Percentiles rank a stretch among this genome's conserved stretches.
Evolutionary conservation across 371 early-diverging fungal species (phyloP).

Genomic region (Syncephalastrum monosporum): DNA sequence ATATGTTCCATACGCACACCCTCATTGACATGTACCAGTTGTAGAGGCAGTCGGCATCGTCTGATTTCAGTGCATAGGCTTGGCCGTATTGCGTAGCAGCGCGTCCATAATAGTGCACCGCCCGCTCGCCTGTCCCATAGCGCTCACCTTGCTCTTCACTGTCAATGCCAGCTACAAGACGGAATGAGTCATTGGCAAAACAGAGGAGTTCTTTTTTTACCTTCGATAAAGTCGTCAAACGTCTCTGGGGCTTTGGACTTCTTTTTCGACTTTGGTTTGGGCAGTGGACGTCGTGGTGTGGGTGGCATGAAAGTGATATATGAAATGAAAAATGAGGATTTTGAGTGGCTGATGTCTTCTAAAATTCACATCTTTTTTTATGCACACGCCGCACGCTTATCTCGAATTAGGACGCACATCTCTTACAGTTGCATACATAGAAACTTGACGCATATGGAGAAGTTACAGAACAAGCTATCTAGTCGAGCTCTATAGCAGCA

Average conservation of each 20-base stretch:
- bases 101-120: slow-evolving; percentile 63
- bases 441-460: no score
- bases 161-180: slow-evolving; percentile 53
- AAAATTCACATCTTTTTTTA: no score
- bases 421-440: no score
- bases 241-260: slow-evolving; percentile 41
- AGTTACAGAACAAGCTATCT: no score
- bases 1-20: no score
- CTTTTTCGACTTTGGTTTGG: slow-evolving; percentile 23
- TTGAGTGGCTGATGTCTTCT: no score
- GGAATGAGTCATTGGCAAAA: background rate
- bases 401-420: no score
- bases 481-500: no score
- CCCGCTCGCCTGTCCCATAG: slow-evolving; percentile 65
- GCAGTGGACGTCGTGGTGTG: slow-evolving; percentile 3
- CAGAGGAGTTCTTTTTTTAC: slow-evolving; percentile 14
- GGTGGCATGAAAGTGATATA: no score
- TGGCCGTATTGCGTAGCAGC: slow-evolving; percentile 65
- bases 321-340: no score
- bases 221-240: slow-evolving; percentile 48
- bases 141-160: slow-evolving; percentile 74
- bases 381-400: no score
- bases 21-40: slow-evolving; percentile 49
- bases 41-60: slow-evolving; percentile 66
- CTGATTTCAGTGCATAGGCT: slow-evolving; percentile 52